Evolutionary conservation across 352 stramenopile genomes (phyloP).

Genomic region (Sclerospora graminicola): DNA sequence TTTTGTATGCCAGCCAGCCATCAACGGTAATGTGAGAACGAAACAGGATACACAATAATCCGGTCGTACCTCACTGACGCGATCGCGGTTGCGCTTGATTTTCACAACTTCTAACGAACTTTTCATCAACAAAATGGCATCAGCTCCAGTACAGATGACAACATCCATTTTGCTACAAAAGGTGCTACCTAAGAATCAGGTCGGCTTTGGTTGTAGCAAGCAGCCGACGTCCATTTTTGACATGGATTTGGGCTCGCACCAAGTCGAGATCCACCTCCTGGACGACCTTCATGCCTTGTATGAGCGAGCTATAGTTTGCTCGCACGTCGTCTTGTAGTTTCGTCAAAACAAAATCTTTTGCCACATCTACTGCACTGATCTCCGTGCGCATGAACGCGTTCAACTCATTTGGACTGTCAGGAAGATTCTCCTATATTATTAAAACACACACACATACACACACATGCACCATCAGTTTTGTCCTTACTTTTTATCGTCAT

Average conservation of each 20-base stretch:
- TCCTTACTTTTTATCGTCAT: neutral
- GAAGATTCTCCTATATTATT: conserved; percentile 62
- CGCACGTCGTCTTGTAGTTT: conserved; percentile 80
- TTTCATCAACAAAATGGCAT: neutral
- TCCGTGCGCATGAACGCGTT: conserved; percentile 68
- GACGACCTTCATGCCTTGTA: conserved; percentile 82
- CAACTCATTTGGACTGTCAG: conserved; percentile 31
- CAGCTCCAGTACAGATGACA: neutral
- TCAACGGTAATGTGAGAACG: conserved; percentile 1
- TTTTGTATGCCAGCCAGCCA: too few relatives aligned
- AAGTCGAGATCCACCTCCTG: conserved; percentile 83
- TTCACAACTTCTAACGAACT: conserved; percentile 80
- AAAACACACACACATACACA: neutral
- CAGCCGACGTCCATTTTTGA: conserved; percentile 75
- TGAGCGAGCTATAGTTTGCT: conserved; percentile 64
- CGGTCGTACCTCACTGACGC: conserved; percentile 45
- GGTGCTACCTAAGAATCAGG: conserved; percentile 45
- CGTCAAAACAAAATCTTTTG: conserved; percentile 62
- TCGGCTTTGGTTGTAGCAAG: conserved; percentile 64
- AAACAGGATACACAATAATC: neutral
- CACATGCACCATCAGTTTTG: neutral
- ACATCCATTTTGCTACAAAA: neutral
- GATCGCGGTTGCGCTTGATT: conserved; percentile 70
- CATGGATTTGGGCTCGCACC: conserved; percentile 75
- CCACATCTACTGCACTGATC: conserved; percentile 73